A percentile compares a stretch with the other conserved stretches of the same genome.
Conservation (phyloP, 2,329 filamentous ascomycete genomes). For the Sarocladiaceae sp. region DNA sequence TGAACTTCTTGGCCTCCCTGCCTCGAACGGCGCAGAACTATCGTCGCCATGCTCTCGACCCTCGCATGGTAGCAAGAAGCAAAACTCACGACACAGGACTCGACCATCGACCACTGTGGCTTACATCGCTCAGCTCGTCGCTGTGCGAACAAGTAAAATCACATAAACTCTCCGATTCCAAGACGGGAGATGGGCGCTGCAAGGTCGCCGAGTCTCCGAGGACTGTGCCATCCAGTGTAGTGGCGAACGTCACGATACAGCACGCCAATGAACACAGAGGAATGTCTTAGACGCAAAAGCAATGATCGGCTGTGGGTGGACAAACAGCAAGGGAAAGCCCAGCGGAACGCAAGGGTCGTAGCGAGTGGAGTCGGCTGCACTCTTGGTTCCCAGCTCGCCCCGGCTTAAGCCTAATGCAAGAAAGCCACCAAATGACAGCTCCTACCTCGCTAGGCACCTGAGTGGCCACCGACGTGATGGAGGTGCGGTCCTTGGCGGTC, state of each 20-base stretch:
- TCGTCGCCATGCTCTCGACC: not conserved
- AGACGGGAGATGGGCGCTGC: not conserved
- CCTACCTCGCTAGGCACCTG: not conserved
- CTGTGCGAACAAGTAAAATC: too few relatives aligned
- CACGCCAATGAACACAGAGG: too few relatives aligned
- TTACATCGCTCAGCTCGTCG: too few relatives aligned
- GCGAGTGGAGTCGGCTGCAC: not conserved
- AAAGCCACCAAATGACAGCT: not conserved
- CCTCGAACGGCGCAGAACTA: not conserved
- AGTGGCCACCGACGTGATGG: not conserved
- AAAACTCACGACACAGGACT: not conserved
- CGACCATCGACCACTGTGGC: not conserved
- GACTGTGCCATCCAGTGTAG: too few relatives aligned
- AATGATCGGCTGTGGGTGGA: not conserved
- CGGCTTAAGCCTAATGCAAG: not conserved
- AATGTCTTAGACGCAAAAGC: not conserved
- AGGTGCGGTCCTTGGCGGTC: too few relatives aligned
- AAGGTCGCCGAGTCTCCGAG: too few relatives aligned
- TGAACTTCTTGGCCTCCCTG: not conserved
- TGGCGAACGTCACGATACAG: too few relatives aligned
- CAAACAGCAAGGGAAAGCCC: not conserved
- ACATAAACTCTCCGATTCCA: not conserved
- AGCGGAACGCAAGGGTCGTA: not conserved
- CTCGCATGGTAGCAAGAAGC: constrained; percentile 3
- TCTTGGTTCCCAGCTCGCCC: not conserved